Evolutionary conservation across 2,329 filamentous ascomycete genomes (phyloP).

Genomic region (Fusarium sp.): DNA sequence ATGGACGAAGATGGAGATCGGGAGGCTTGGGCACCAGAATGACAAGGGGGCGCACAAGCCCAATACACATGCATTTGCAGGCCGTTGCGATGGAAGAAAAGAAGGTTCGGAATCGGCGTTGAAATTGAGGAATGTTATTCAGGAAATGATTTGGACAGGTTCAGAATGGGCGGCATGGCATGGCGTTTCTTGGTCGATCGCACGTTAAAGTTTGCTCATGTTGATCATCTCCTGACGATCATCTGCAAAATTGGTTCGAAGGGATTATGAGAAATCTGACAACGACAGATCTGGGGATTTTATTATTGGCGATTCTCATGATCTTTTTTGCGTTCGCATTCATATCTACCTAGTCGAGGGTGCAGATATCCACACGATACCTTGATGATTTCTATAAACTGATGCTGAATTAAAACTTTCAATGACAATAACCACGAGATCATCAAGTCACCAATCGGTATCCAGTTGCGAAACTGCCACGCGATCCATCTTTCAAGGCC

Average conservation of each 20-base stretch:
- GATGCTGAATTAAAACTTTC: background rate
- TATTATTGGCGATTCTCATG: background rate
- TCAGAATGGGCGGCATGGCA: constrained; percentile 36
- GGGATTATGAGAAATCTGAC: background rate
- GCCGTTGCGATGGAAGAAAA: constrained; percentile 1
- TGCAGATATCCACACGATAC: background rate
- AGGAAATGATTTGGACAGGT: constrained; percentile 20
- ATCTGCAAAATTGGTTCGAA: background rate
- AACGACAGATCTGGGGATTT: background rate
- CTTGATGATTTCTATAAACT: background rate
- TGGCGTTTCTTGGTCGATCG: constrained; percentile 38
- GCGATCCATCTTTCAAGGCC: background rate
- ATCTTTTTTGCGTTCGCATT: background rate
- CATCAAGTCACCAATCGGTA: background rate
- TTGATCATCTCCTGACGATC: constrained; percentile 17
- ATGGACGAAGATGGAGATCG: background rate
- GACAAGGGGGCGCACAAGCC: background rate
- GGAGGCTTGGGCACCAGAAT: background rate
- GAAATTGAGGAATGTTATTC: constrained; percentile 12
- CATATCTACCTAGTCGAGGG: background rate
- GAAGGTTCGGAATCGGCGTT: constrained; percentile 35
- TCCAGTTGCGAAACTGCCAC: background rate
- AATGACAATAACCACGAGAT: background rate
- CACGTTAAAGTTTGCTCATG: constrained; percentile 10
- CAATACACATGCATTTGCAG: constrained; percentile 2